Evolutionary conservation across 805 yeast genomes (phyloP), one percentile per base, ranked within the genome.

Genomic region (Saturnispora zaruensis): DNA sequence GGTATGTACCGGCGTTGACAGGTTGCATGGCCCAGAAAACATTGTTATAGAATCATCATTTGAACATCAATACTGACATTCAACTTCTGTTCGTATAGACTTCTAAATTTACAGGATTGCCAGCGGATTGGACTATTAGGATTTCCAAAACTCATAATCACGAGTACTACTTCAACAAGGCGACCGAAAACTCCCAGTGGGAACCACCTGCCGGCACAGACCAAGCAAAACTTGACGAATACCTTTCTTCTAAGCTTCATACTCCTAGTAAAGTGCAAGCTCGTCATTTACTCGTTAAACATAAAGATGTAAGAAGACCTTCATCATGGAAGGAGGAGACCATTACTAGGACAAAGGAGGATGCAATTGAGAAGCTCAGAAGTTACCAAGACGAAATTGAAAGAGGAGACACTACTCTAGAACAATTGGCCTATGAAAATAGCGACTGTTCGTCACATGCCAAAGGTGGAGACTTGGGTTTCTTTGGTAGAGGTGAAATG

Each of bases 381-480:
- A 74, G 71, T 33, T 79, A 77, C 60, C 78, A 82, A 62, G 71
- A 75, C 5, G 70, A 75, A 56, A 81, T 84, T 57, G 67, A 76
- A 56, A 70, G 74, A 32, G 96, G 95, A 26, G 84, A 80, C 46
- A 69, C 75, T 13, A 73, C 81, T 7, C 75, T 93, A 41, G 77
- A 77, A 30, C 84, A 85, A 41, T 68, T 93, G 52, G 97, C 97
- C 0, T 63, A 72, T 34, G 80, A 88, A 2, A 93, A 87, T 64
- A 83, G 95, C 54, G 99, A 91, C 64, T 89, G 97, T 66, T 78
- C 86, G 16, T 84, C 95, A 9, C 95, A 85, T 59, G 72, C 84
- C 44, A 81, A 86, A 60, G 88, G 89, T 20, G 99, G 99, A 43
- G 99, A 93, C 65, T 73, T 93, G 59, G 98, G 99, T 0, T 80